Evolutionary conservation across 1,139 yeast genomes (phyloP).

Genomic region (Meyerozyma elateridarum): DNA sequence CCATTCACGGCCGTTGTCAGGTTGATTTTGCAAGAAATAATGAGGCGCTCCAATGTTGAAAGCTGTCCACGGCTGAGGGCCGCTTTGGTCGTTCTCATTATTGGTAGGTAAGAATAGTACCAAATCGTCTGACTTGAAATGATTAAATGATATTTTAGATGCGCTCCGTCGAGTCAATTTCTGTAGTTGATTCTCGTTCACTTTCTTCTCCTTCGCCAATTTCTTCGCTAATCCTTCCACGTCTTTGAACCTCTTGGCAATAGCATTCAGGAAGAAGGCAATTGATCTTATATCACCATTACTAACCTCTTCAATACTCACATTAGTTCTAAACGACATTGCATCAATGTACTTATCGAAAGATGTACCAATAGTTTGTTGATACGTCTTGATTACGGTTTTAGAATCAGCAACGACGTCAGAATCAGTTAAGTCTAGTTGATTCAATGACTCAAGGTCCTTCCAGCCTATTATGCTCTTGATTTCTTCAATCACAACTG

Average conservation of each 20-base stretch:
- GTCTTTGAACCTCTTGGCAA: constrained; percentile 76
- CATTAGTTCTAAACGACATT: constrained; percentile 37
- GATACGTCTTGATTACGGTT: constrained; percentile 5
- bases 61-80: constrained; percentile 75
- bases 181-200: constrained; percentile 41
- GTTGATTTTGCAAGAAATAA: constrained; percentile 46
- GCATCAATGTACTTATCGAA: constrained; percentile 23
- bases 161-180: constrained; percentile 31
- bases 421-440: no score
- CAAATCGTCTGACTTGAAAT: constrained; percentile 66
- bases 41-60: constrained; percentile 81
- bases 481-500: constrained; percentile 10
- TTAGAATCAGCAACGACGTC: no score
- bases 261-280: constrained; percentile 54
- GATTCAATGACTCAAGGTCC: no score
- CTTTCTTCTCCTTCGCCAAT: constrained; percentile 69
- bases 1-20: constrained; percentile 53
- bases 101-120: constrained; percentile 81
- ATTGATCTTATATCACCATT: constrained; percentile 13
- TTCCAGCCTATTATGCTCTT: no score
- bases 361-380: constrained; percentile 4
- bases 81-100: constrained; percentile 26
- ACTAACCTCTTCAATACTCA: constrained; percentile 22
- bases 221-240: constrained; percentile 90
- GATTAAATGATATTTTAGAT: constrained; percentile 58